Evolutionary conservation across 2,329 filamentous ascomycete species (phyloP).

Genomic region (Lasiodiplodia theobromae): DNA sequence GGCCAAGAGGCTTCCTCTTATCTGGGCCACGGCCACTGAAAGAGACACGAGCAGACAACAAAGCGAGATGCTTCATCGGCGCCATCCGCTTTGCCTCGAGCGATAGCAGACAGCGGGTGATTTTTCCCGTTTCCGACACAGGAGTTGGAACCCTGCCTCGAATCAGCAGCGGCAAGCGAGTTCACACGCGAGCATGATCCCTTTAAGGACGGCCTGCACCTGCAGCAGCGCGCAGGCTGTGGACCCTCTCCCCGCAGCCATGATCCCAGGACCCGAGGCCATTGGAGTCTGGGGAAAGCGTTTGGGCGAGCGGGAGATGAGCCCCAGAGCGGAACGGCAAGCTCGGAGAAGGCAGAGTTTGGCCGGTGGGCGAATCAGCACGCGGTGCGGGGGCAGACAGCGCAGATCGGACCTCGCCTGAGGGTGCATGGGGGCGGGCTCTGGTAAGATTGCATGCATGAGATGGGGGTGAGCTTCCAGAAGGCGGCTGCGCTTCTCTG

Average conservation of each 20-base stretch:
- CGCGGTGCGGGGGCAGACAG: background rate
- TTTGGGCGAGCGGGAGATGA: background rate
- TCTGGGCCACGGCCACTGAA: constrained; percentile 4
- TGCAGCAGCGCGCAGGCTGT: constrained; percentile 2
- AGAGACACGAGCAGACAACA: background rate
- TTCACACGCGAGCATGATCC: constrained; percentile 16
- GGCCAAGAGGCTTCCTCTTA: constrained; percentile 1
- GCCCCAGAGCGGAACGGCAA: background rate
- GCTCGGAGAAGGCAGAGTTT: background rate
- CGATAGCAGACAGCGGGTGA: constrained; percentile 18
- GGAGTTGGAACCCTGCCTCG: constrained; percentile 14
- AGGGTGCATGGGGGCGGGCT: constrained; percentile 2
- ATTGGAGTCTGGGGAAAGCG: constrained; percentile 15
- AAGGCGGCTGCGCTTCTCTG: constrained; percentile 2
- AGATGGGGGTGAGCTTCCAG: constrained; percentile 19
- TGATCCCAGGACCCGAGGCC: constrained; percentile 3
- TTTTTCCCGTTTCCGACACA: background rate
- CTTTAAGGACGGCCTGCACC: background rate
- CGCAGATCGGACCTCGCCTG: constrained; percentile 18
- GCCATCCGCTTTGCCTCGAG: constrained; percentile 2
- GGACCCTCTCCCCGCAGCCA: constrained; percentile 16
- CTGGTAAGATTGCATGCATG: constrained; percentile 12
- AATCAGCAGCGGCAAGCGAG: constrained; percentile 2
- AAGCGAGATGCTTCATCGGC: constrained; percentile 3
- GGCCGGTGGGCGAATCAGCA: constrained; percentile 6